These are phyloP conservation scores for Coemansia sp. DNA, from an alignment of 192 early-diverging fungal species.

Conservation along the genomic window DNA sequence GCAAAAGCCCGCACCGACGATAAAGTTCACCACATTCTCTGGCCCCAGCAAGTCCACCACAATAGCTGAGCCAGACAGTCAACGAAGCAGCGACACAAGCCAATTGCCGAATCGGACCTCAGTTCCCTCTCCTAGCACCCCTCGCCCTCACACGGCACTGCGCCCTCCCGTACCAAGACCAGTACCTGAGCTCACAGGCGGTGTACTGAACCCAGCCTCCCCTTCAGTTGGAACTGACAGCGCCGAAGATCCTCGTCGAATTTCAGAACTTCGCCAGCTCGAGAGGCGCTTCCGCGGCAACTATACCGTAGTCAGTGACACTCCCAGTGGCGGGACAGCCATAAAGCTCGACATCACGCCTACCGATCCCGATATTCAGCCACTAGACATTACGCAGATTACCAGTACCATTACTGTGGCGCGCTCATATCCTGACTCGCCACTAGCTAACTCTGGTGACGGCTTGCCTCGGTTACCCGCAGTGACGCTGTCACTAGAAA, in stretches of 20 bases:
- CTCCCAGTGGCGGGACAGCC: slow-evolving; percentile 6
- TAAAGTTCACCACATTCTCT: slow-evolving; percentile 57
- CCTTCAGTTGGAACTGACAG: neutral
- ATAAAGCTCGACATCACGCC: slow-evolving; percentile 38
- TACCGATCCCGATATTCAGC: slow-evolving; percentile 46
- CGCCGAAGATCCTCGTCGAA: slow-evolving; percentile 19
- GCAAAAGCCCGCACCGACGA: slow-evolving; percentile 63
- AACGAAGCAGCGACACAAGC: neutral
- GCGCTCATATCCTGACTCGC: slow-evolving; percentile 21
- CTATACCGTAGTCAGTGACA: slow-evolving; percentile 23
- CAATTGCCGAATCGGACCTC: neutral
- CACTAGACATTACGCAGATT: slow-evolving; percentile 33
- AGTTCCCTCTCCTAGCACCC: neutral
- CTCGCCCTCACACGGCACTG: slow-evolving; percentile 2
- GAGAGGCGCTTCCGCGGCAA: slow-evolving; percentile 53
- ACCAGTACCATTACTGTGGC: slow-evolving; percentile 24
- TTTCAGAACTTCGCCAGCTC: slow-evolving; percentile 46
- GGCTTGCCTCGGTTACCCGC: slow-evolving; percentile 13
- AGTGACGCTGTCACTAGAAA: slow-evolving; percentile 26
- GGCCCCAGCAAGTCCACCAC: slow-evolving; percentile 16
- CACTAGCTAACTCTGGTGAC: neutral
- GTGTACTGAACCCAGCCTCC: neutral
- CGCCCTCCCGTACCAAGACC: slow-evolving; percentile 40
- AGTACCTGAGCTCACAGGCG: slow-evolving; percentile 8
- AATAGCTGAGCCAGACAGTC: neutral